These are phyloP conservation scores for Xylogone sp. DNA, from an alignment of 2,329 filamentous ascomycete species.

Conservation along the genomic window DNA sequence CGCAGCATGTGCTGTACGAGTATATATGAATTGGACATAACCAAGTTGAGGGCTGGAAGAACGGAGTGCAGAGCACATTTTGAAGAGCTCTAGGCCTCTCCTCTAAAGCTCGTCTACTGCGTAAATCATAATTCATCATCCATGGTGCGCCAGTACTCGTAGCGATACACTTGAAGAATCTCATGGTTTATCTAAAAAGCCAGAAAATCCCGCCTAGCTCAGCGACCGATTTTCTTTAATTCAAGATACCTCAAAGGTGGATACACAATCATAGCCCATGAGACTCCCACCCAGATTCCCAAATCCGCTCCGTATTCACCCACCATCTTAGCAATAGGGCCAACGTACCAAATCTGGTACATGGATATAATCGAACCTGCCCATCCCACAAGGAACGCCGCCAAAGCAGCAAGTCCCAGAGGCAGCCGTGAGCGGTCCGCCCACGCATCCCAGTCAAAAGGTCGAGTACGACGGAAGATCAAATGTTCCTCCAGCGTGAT, in stretches of 20 bases:
- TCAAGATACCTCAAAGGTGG: slow-evolving; percentile 45
- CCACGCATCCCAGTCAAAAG: slow-evolving; percentile 58
- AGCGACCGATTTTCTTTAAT: slow-evolving; percentile 40
- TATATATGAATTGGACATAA: too few species aligned
- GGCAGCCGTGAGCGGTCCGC: slow-evolving; percentile 54
- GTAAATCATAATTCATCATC: too few species aligned
- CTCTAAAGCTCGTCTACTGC: too few species aligned
- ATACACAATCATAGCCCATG: slow-evolving; percentile 43
- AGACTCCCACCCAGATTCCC: slow-evolving; percentile 46
- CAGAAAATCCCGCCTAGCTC: too few species aligned
- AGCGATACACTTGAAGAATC: too few species aligned
- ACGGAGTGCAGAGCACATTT: too few species aligned
- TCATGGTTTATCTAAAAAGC: too few species aligned
- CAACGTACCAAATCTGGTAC: slow-evolving; percentile 66
- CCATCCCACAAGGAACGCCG: slow-evolving; percentile 62
- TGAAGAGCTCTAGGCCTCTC: too few species aligned
- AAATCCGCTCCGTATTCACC: too few species aligned
- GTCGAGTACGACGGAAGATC: slow-evolving; percentile 48
- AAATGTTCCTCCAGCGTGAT: slow-evolving; percentile 64
- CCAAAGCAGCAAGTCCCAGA: slow-evolving; percentile 54
- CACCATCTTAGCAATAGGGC: slow-evolving; percentile 55
- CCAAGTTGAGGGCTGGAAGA: too few species aligned
- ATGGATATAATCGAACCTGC: slow-evolving; percentile 59
- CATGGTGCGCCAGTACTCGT: too few species aligned
- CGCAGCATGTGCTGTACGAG: too few species aligned